phyloP scores from a whole-genome alignment of 2,329 filamentous ascomycete species.

The Phoma herbarum region DNA sequence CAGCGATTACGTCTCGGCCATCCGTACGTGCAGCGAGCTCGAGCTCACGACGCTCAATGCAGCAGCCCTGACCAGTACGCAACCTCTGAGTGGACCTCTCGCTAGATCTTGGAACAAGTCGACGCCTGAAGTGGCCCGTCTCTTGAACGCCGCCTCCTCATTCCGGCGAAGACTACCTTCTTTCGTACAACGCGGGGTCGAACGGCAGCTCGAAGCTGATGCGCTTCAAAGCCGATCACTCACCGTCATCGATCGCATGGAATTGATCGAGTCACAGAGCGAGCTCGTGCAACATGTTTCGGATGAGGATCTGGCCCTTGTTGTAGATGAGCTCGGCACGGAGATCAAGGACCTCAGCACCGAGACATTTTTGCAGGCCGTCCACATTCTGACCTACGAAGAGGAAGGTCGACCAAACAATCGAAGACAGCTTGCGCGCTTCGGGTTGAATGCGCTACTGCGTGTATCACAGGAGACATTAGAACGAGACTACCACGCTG shows the following conservation, averaged over 20 bases:
- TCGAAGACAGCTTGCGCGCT: constrained; percentile 69
- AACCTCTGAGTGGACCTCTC: constrained; percentile 33
- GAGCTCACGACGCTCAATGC: constrained; percentile 79
- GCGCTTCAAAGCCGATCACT: constrained; percentile 74
- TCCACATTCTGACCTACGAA: constrained; percentile 59
- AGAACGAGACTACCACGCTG: constrained; percentile 73
- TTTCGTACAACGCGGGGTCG: constrained; percentile 72
- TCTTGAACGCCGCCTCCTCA: constrained; percentile 73
- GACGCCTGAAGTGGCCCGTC: constrained; percentile 63
- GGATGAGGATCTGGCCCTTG: constrained; percentile 69
- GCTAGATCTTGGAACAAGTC: constrained; percentile 44
- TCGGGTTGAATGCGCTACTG: constrained; percentile 78
- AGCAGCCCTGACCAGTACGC: constrained; percentile 48
- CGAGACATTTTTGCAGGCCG: constrained; percentile 61
- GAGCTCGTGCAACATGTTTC: constrained; percentile 81
- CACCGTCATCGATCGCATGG: constrained; percentile 71
- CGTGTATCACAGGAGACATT: constrained; percentile 82
- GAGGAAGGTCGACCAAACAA: constrained; percentile 50
- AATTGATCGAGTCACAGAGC: constrained; percentile 79
- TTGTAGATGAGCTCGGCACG: constrained; percentile 70
- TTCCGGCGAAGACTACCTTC: constrained; percentile 77
- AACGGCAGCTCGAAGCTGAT: constrained; percentile 73
- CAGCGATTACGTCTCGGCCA: constrained; percentile 79
- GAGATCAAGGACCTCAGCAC: constrained; percentile 56
- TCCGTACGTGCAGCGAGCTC: constrained; percentile 79